Percentiles rank a stretch among this genome's conserved stretches.
Conservation (phyloP, 2,329 filamentous ascomycete genomes). For the Xylariaceae sp. region DNA sequence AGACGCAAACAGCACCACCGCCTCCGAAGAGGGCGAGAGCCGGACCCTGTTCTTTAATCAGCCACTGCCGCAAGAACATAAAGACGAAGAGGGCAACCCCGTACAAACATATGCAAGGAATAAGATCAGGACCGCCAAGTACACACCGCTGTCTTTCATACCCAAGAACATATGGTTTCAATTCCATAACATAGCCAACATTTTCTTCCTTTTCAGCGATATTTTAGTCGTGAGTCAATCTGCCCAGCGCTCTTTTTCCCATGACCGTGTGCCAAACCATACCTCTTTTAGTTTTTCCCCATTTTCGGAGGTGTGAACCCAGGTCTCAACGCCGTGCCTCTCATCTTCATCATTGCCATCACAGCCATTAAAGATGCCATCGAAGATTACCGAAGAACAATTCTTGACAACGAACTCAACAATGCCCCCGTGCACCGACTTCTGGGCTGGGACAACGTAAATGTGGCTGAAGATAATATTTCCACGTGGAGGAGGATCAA, state of each 20-base stretch:
- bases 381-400: slow-evolving; percentile 89
- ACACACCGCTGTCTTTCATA: slow-evolving; percentile 89
- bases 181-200: slow-evolving; percentile 97
- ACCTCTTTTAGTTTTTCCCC: slow-evolving; percentile 70
- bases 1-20: slow-evolving; percentile 31
- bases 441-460: slow-evolving; percentile 87
- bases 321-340: slow-evolving; percentile 80
- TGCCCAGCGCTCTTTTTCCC: slow-evolving; percentile 6
- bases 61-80: slow-evolving; percentile 67
- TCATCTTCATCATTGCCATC: slow-evolving; percentile 86
- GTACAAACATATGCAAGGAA: slow-evolving; percentile 72
- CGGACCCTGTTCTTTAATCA: slow-evolving; percentile 81
- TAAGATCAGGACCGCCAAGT: slow-evolving; percentile 97
- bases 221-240: slow-evolving; percentile 76
- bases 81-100: slow-evolving; percentile 78
- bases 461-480: slow-evolving; percentile 81
- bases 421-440: slow-evolving; percentile 92
- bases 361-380: slow-evolving; percentile 93
- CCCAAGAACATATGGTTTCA: slow-evolving; percentile 98
- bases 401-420: slow-evolving; percentile 90
- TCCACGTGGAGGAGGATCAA: slow-evolving; percentile 85
- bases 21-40: slow-evolving; percentile 38
- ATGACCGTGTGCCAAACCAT: slow-evolving; percentile 6
- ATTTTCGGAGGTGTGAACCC: slow-evolving; percentile 94
- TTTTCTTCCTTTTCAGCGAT: slow-evolving; percentile 96